Base-by-base conservation (phyloP, 495 filamentous ascomycete species). In the Astrothelium macrocarpum region DNA sequence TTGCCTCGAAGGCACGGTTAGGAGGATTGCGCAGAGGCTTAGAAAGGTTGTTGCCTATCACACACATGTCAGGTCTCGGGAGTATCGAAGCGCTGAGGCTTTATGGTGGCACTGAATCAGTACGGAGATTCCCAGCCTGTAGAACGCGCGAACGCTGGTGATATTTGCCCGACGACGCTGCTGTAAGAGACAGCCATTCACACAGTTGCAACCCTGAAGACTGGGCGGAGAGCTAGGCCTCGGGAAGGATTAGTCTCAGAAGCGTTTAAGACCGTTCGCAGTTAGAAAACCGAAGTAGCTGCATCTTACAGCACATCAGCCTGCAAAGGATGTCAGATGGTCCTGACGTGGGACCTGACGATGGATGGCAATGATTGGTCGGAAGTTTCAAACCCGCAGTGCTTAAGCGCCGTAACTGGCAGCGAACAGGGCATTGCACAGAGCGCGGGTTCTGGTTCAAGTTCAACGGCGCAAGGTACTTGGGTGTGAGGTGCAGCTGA, bases 321-420 rank as follows among this genome's bases (percentile, higher is more conserved):
- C 49, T 16, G 49, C 49, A 56, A 56, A 29, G 5, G 49, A n/a
- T 56, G 49, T 56, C 49, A 56, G 49, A 56, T 56, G 49, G 12
- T 16, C 49, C 25, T 20, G 12, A 29, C 25, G 16, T 9, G 23
- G 25, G 11, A 25, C 32, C 60, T 59, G 63, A 26, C n/a, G 45
- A 58, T 23, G 20, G 32, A 39, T 11, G 28, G 59, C 11, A 10
- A 36, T 49, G 61, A 68, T 71, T 71, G 69, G 68, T 29, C 59
- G 16, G 61, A 58, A 66, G 66, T 68, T 70, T 70, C 42, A 46
- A 53, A 46, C 2, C 29, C 25, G 20, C 49, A 7, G 9, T 5
- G 11, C 11, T 26, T 56, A 56, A 25, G 49, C 49, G 49, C 49
- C 25, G 23, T 26, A 16, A 29, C 49, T 56, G 25, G 49, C 25